Evolutionary conservation across 2,329 filamentous ascomycete genomes (phyloP), one percentile per base, ranked within the genome.

Genomic region (Pseudocercospora macadamiae): DNA sequence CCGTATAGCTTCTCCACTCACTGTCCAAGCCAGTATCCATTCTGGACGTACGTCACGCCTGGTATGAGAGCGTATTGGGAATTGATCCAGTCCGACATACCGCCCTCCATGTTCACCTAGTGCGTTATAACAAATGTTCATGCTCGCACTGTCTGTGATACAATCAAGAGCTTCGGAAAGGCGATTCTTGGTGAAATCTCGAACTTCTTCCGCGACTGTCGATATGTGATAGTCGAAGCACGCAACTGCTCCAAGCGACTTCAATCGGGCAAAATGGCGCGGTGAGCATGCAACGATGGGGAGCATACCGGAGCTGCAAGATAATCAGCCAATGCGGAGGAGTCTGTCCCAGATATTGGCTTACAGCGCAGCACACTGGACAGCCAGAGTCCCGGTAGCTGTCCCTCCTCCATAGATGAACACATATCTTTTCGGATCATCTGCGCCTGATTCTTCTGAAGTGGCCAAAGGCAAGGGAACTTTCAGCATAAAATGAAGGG

Each of bases 1-100:
- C 23, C 36, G 32, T 28, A 64, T 64, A 7, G 57, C 60, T 32
- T 64, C 54, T 36, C 60, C 60, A 18, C 44, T 53, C 21, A 64
- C 57, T 5, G 62, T 64, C 62, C 60, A 62, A n/a, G 60, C 60
- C 4, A 64, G 39, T 18, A 64, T 64, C 62, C 62, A 64, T 16
- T 64, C 60, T 19, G 62, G 62, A n/a, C 45, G 56, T 19, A 64
- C 62, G 28, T 62, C 60, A 18, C 62, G 54, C 25, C 62, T 47
- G 10, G 44, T 60, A 39, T 64, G 62, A 18, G 53, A 55, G 7
- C 62, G 62, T 7, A 64, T 60, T 3, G 62, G 62, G 23, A 64
- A 64, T 30, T 62, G 62, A 42, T 64, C 60, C 7, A 64, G 62
- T 28, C 60, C 62, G 8, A 64, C 60, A 51, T 64, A 64, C 37